phyloP scores from a whole-genome alignment of 306 rosid species.

The Urtica urens region DNA sequence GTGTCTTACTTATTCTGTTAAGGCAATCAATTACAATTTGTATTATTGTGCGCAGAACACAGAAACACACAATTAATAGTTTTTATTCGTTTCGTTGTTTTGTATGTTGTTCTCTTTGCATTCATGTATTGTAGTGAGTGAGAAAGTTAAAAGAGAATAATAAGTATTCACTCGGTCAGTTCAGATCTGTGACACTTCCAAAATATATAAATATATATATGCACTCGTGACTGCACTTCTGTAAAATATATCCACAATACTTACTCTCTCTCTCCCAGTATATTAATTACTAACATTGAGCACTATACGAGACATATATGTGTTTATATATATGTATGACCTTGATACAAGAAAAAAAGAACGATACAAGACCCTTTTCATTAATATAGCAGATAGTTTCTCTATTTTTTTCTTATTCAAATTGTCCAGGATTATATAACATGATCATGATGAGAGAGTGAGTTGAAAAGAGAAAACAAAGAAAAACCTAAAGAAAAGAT shows the following conservation, averaged over 20 bases:
- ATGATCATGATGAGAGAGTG: background rate
- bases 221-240: conserved; percentile 74
- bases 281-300: no score
- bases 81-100: conserved; percentile 51
- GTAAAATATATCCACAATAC: conserved; percentile 39
- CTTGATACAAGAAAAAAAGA: background rate
- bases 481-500: background rate
- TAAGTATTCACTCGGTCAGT: conserved; percentile 35
- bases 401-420: no score
- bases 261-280: no score
- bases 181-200: conserved; percentile 17
- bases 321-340: background rate
- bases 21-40: conserved; percentile 39
- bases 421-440: no score
- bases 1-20: conserved; percentile 22
- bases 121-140: conserved; percentile 25
- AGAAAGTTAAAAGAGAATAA: conserved; percentile 10
- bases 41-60: conserved; percentile 50
- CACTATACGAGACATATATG: conserved; percentile 38
- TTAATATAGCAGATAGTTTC: no score
- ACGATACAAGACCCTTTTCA: background rate
- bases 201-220: background rate
- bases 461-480: background rate
- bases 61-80: background rate
- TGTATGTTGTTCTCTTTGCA: conserved; percentile 46